phyloP scores from a whole-genome alignment of 164 flowering plant genomes.

The Malania oleifera region DNA sequence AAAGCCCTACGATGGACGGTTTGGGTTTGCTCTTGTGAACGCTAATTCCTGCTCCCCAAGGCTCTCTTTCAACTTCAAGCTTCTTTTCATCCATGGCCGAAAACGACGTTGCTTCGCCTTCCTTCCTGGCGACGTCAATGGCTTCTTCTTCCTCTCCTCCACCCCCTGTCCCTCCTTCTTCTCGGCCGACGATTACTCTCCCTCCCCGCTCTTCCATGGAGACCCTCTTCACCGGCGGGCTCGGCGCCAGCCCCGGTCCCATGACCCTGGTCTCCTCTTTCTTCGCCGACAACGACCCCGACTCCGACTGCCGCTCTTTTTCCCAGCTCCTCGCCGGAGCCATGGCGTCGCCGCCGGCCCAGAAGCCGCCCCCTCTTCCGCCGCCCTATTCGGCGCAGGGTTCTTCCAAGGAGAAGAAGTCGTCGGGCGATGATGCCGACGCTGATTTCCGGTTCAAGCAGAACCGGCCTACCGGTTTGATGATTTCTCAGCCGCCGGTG shows the following conservation, averaged over 20 bases:
- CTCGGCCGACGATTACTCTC: constrained; percentile 34
- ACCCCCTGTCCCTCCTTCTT: neutral
- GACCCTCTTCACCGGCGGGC: constrained; percentile 23
- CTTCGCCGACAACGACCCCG: constrained; percentile 45
- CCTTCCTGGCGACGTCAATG: neutral
- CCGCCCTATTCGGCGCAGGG: constrained; percentile 5
- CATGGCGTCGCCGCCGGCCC: constrained; percentile 3
- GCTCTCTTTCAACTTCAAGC: no score
- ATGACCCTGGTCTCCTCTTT: constrained; percentile 58
- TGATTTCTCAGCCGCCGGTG: constrained; percentile 22
- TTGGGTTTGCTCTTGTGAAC: no score
- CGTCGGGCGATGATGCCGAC: constrained; percentile 14
- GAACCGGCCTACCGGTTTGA: constrained; percentile 32
- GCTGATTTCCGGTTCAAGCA: constrained; percentile 25
- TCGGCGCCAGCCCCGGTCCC: constrained; percentile 61
- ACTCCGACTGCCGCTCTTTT: constrained; percentile 20
- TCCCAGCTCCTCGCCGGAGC: constrained; percentile 5
- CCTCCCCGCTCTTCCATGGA: constrained; percentile 41
- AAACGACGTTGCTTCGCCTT: constrained; percentile 12
- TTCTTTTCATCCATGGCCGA: constrained; percentile 31
- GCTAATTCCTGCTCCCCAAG: no score
- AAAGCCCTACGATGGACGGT: no score
- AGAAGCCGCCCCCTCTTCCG: neutral
- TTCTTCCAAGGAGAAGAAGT: neutral
- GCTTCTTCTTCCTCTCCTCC: constrained; percentile 6